Percentiles rank a stretch among this genome's conserved stretches.
These are phyloP conservation scores for Malassezia psittaci DNA, from an alignment of 1,284 basidiomycete species.

Conservation along the genomic window DNA sequence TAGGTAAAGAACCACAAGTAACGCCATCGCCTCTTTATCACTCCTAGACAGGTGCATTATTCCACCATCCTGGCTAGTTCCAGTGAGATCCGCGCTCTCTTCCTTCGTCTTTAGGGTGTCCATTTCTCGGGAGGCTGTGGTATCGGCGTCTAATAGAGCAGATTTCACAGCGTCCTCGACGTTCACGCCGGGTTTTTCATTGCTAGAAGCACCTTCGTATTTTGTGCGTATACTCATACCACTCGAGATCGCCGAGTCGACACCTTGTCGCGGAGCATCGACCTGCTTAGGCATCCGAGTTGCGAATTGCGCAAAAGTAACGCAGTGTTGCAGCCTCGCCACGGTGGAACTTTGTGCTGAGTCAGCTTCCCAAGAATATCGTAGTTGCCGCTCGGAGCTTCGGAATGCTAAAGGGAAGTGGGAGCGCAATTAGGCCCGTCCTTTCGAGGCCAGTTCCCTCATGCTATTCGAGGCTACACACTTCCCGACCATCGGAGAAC, in stretches of 20 bases:
- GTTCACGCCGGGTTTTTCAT: too few relatives aligned
- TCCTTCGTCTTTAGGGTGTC: too few relatives aligned
- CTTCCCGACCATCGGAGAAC: too few relatives aligned
- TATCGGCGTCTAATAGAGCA: too few relatives aligned
- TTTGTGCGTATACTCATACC: not conserved
- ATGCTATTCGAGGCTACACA: not conserved
- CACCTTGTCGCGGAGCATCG: not conserved
- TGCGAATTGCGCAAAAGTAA: not conserved
- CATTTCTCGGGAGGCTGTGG: too few relatives aligned
- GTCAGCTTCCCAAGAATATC: not conserved
- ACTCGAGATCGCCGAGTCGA: not conserved
- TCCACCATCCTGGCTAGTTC: too few relatives aligned
- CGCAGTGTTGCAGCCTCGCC: not conserved
- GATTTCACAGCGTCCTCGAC: too few relatives aligned
- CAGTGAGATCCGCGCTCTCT: too few relatives aligned
- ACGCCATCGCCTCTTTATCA: constrained; percentile 69
- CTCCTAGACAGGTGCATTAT: not conserved
- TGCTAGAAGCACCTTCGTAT: too few relatives aligned
- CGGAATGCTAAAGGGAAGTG: too few relatives aligned
- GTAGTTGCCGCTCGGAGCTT: not conserved
- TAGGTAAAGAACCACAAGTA: constrained; percentile 78
- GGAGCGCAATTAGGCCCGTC: too few relatives aligned
- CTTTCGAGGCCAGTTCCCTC: too few relatives aligned
- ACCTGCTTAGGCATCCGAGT: not conserved
- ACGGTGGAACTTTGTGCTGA: constrained; percentile 4